phyloP scores from a whole-genome alignment of 2,329 filamentous ascomycete species.

The Fusarium pseudoanthophilum region DNA sequence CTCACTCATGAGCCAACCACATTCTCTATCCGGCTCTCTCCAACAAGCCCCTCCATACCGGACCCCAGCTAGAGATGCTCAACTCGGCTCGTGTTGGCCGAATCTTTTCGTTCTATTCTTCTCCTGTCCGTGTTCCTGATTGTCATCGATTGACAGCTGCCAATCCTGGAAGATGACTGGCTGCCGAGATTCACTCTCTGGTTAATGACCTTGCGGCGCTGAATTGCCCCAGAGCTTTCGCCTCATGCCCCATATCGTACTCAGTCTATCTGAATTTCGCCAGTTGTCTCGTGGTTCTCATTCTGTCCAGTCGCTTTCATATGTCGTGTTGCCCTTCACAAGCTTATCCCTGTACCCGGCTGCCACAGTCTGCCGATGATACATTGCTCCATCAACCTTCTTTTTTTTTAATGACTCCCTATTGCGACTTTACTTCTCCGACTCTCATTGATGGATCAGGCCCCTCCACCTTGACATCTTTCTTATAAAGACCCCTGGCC shows the following conservation, averaged over 20 bases:
- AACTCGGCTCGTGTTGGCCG: slow-evolving; percentile 15
- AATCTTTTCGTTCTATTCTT: slow-evolving; percentile 14
- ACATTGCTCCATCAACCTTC: slow-evolving; percentile 31
- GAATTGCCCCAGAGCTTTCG: slow-evolving; percentile 16
- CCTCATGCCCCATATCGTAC: slow-evolving; percentile 22
- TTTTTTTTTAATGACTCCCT: slow-evolving; percentile 6
- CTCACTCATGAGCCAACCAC: slow-evolving; percentile 23
- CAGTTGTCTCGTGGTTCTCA: slow-evolving; percentile 18
- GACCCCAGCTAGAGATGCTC: slow-evolving; percentile 17
- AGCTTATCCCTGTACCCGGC: slow-evolving; percentile 32
- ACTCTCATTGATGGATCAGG: slow-evolving; percentile 10
- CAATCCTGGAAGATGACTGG: slow-evolving; percentile 19
- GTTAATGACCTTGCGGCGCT: slow-evolving; percentile 20
- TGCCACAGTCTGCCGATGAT: slow-evolving; percentile 14
- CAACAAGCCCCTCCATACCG: slow-evolving; percentile 16
- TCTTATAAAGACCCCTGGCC: slow-evolving; percentile 28
- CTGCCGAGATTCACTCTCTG: slow-evolving; percentile 3
- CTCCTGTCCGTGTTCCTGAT: slow-evolving; percentile 14
- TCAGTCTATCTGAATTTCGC: slow-evolving; percentile 26
- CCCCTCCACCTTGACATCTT: slow-evolving; percentile 16
- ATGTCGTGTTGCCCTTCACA: slow-evolving; percentile 34
- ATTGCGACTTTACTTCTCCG: slow-evolving; percentile 2
- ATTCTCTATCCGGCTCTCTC: not conserved
- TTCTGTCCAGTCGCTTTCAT: slow-evolving; percentile 28
- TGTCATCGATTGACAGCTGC: slow-evolving; percentile 4